Percentiles rank a stretch among this genome's conserved stretches.
Evolutionary conservation across 208 protist genomes (phyloP).

Genomic region (Acanthamoeba healyi): DNA sequence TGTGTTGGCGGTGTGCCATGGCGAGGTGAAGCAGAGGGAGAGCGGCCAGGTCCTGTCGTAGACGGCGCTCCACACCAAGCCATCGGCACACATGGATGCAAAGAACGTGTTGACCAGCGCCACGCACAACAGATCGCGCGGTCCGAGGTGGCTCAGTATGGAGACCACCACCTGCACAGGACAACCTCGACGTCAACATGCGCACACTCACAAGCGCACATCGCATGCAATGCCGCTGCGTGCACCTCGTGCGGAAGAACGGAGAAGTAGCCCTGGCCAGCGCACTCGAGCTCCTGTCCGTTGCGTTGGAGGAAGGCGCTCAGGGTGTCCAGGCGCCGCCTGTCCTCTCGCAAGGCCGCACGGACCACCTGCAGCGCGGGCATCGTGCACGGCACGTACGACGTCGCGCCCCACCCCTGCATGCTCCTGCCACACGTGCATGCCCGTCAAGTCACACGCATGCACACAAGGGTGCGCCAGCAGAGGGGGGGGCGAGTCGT

Average conservation of each 20-base stretch:
- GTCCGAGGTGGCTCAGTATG: background rate
- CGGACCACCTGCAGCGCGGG: background rate
- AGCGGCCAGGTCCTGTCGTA: background rate
- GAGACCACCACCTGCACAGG: background rate
- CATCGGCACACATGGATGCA: background rate
- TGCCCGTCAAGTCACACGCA: too few species aligned
- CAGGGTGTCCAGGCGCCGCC: background rate
- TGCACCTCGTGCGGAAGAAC: background rate
- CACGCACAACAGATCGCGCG: background rate
- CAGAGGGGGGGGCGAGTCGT: background rate
- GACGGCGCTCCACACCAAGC: background rate
- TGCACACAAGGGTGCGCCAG: too few species aligned
- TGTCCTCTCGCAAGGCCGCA: background rate
- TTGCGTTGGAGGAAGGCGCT: slow-evolving; percentile 19
- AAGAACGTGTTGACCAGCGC: slow-evolving; percentile 1
- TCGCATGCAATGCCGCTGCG: background rate
- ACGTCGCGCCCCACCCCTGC: background rate
- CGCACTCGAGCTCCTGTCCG: background rate
- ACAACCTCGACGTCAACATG: background rate
- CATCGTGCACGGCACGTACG: background rate
- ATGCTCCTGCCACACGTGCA: background rate
- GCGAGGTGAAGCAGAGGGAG: slow-evolving; percentile 36
- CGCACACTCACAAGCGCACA: background rate
- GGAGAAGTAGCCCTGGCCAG: slow-evolving; percentile 25
- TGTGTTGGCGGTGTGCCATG: background rate